These are phyloP conservation scores for Monilinia fructicola DNA, from an alignment of 2,329 filamentous ascomycete species.

Conservation along the genomic window DNA sequence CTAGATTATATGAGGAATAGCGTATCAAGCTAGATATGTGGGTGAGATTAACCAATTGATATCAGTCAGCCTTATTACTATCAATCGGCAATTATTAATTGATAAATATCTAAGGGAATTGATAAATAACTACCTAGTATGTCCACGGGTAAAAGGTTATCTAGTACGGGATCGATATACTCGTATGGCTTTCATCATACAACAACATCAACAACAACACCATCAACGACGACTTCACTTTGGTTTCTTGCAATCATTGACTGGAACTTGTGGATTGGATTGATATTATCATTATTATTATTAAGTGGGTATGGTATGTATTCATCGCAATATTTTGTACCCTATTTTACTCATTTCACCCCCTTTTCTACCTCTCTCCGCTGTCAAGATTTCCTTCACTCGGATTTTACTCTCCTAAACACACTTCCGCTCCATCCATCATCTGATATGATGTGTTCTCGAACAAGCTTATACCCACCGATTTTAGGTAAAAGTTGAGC, in stretches of 20 bases:
- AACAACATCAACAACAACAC: too few relatives aligned
- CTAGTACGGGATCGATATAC: too few relatives aligned
- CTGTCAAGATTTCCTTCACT: background rate
- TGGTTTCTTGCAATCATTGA: too few relatives aligned
- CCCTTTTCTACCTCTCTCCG: background rate
- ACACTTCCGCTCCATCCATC: constrained; percentile 57
- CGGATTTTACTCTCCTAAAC: constrained; percentile 18
- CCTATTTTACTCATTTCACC: background rate
- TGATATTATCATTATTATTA: background rate
- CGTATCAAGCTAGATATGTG: background rate
- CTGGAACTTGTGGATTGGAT: too few relatives aligned
- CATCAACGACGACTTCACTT: too few relatives aligned
- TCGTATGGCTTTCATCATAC: too few relatives aligned
- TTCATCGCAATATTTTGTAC: background rate
- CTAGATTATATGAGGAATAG: constrained; percentile 13
- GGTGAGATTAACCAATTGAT: background rate
- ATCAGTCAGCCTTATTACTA: background rate
- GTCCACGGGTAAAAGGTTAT: too few relatives aligned
- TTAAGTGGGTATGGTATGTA: background rate
- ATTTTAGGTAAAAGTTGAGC: constrained; percentile 52
- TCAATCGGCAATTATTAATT: too few relatives aligned
- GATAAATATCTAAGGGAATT: too few relatives aligned
- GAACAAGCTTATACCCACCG: constrained; percentile 55
- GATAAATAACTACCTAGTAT: too few relatives aligned
- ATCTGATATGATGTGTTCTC: constrained; percentile 54